phyloP scores from a whole-genome alignment of 2,329 filamentous ascomycete genomes.

The Allantophomopsis lycopodina region DNA sequence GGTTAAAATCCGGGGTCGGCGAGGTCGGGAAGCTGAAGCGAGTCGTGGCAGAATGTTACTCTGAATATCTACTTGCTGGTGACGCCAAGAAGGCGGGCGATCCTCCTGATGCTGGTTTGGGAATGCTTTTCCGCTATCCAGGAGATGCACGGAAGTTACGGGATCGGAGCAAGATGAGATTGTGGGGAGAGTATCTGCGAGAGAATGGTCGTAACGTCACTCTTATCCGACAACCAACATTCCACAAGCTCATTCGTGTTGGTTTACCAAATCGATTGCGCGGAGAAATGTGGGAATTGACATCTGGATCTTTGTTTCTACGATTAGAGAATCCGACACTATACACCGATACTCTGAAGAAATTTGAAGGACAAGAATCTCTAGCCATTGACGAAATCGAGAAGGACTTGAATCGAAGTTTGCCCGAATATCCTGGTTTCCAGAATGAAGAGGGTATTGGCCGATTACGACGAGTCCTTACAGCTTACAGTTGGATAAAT shows the following conservation, averaged over 20 bases:
- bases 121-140: constrained; percentile 86
- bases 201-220: constrained; percentile 93
- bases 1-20: constrained; percentile 72
- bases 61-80: constrained; percentile 62
- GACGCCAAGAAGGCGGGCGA: constrained; percentile 47
- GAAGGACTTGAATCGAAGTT: constrained; percentile 90
- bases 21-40: constrained; percentile 75
- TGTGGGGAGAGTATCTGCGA: constrained; percentile 93
- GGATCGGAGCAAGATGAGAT: constrained; percentile 90
- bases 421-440: constrained; percentile 95
- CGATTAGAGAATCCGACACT: constrained; percentile 74
- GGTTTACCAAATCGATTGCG: constrained; percentile 85
- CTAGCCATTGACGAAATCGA: constrained; percentile 98
- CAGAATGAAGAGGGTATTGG: constrained; percentile 93
- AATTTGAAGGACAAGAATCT: constrained; percentile 75
- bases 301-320: constrained; percentile 81
- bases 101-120: constrained; percentile 84
- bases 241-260: constrained; percentile 93
- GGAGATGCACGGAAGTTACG: constrained; percentile 88
- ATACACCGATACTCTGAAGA: constrained; percentile 71
- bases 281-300: constrained; percentile 92
- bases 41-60: constrained; percentile 78
- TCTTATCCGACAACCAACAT: constrained; percentile 86
- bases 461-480: constrained; percentile 76
- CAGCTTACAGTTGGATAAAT: constrained; percentile 96